These are phyloP conservation scores for Rhazya stricta DNA, from an alignment of 257 asterid genomes.

Conservation along the genomic window DNA sequence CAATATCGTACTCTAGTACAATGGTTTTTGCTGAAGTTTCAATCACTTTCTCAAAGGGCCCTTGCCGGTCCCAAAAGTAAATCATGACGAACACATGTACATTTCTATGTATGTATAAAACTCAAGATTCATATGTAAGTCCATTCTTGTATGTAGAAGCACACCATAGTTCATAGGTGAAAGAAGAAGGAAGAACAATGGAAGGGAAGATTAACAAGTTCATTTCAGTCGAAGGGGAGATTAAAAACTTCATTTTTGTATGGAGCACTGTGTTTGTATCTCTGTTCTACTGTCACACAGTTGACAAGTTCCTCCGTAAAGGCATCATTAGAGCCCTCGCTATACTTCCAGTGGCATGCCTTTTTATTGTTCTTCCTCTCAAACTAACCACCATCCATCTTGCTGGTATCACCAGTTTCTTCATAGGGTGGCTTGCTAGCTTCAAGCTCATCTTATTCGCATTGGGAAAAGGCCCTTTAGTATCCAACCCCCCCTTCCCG, in stretches of 20 bases:
- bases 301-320: constrained; percentile 22
- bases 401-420: constrained; percentile 46
- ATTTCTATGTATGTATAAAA: too few species aligned
- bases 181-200: background rate
- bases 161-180: too few species aligned
- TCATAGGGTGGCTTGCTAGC: constrained; percentile 48
- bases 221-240: constrained; percentile 27
- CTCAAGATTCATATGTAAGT: too few species aligned
- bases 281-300: constrained; percentile 39
- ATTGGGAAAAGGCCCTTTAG: constrained; percentile 39
- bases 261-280: constrained; percentile 38
- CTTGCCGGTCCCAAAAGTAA: too few species aligned
- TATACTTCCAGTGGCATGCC: constrained; percentile 35
- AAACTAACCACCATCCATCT: constrained; percentile 43
- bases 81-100: too few species aligned
- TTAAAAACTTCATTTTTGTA: constrained; percentile 36
- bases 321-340: constrained; percentile 26
- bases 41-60: too few species aligned
- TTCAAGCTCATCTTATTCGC: constrained; percentile 57
- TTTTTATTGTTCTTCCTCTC: constrained; percentile 45
- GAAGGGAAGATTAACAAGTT: background rate
- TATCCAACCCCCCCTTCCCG: constrained; percentile 27
- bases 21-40: too few species aligned
- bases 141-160: too few species aligned
- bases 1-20: too few species aligned